Conservation (phyloP, 495 filamentous ascomycete genomes). For the Penicillium turbatum region DNA sequence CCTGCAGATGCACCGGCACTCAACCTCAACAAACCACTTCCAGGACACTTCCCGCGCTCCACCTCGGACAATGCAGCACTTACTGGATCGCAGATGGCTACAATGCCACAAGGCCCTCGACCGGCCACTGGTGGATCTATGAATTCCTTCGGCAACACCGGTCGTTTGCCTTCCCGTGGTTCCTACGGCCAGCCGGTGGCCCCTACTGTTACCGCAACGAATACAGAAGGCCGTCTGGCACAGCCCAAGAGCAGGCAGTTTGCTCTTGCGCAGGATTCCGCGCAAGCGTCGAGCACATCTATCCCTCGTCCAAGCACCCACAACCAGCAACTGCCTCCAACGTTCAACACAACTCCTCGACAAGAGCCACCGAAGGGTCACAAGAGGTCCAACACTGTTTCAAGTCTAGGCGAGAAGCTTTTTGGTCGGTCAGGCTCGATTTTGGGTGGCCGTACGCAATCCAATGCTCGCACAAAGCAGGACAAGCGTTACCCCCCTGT, state of each 20-base stretch:
- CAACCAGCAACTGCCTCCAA: constrained; percentile 44
- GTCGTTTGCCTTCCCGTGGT: constrained; percentile 68
- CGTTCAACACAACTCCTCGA: constrained; percentile 43
- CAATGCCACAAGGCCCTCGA: constrained; percentile 51
- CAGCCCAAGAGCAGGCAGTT: constrained; percentile 79
- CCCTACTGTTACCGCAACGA: constrained; percentile 82
- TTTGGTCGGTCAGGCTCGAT: constrained; percentile 77
- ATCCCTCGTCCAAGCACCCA: constrained; percentile 60
- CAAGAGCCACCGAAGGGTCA: constrained; percentile 62
- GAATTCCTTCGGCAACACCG: constrained; percentile 55
- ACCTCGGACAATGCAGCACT: constrained; percentile 53
- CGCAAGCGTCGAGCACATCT: constrained; percentile 27
- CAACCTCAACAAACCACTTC: constrained; percentile 28
- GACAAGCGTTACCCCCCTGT: constrained; percentile 65
- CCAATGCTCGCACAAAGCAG: constrained; percentile 30
- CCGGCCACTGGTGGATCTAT: constrained; percentile 82
- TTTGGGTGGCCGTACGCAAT: constrained; percentile 57
- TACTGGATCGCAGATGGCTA: constrained; percentile 40
- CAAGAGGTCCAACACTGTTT: constrained; percentile 85
- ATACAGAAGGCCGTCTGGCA: constrained; percentile 84
- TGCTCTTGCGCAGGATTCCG: constrained; percentile 55
- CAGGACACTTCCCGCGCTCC: constrained; percentile 49
- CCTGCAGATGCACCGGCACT: constrained; percentile 12
- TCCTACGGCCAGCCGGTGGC: constrained; percentile 88
- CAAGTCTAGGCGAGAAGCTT: constrained; percentile 70